Base-by-base conservation (phyloP, 2,329 filamentous ascomycete genomes). In the Neonectria sp. region DNA sequence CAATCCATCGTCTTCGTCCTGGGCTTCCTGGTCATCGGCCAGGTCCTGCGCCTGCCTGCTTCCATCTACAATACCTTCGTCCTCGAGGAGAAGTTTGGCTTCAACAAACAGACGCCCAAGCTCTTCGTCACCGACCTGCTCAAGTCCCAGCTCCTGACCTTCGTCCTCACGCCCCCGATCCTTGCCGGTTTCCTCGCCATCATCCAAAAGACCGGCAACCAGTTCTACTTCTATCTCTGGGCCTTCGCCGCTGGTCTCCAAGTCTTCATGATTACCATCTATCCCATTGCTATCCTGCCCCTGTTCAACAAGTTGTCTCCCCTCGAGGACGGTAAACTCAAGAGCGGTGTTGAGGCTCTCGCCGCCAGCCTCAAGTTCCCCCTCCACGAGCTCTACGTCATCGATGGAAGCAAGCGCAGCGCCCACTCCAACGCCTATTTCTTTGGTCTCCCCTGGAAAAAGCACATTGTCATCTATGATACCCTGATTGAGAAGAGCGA, bases 401-500 rank as follows among this genome's bases (percentile, higher is more conserved):
- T 99, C 77, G 94, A 97, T 78, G 94, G 94, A 66, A 95, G 92
- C 84, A 96, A 95, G 86, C 88, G 94, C 77, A 94, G 91, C 79
- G 92, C 93, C 35, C 94, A 97, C 84, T 94, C 92, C 82, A 97
- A 97, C 79, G 94, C 94, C 37, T 96, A 97, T 83, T 99, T 99
- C 85, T 98, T 97, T 76, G 96, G 96, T 68, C 89, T 99, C 63
- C 96, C 96, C 48, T 99, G 95, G 95, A 98, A 98, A 89, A 98
- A 98, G 89, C 97, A 98, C 86, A 99, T 99, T 85, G 96, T 99
- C 77, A 97, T 99, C 79, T 99, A 97, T 80, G 96, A 99, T 80
- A 99, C 97, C 6, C 84, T 99, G 70, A 95, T 99, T 70, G 95
- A 98, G 83, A 97, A 98, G 89, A 96, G 93, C 80, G 90, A 95